These are phyloP conservation scores for Sporothrix variecibatus DNA, from an alignment of 2,329 filamentous ascomycete species.

Conservation along the genomic window DNA sequence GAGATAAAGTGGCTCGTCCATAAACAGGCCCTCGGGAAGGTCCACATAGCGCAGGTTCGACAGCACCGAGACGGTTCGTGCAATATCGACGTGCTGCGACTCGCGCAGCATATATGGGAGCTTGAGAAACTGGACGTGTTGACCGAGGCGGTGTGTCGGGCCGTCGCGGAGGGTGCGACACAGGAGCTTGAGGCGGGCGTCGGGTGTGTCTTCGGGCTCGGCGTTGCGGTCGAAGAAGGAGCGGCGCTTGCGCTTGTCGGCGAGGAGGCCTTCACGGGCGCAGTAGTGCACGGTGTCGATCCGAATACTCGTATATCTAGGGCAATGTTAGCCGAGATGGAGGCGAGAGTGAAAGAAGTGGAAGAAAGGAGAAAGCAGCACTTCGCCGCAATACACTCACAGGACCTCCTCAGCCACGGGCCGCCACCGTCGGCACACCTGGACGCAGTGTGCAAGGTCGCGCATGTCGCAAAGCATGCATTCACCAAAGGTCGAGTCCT, in stretches of 20 bases:
- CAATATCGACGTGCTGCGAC: constrained; percentile 79
- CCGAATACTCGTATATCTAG: constrained; percentile 82
- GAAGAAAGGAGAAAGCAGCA: background rate
- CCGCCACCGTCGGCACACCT: constrained; percentile 74
- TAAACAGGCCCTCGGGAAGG: constrained; percentile 83
- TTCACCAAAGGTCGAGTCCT: constrained; percentile 74
- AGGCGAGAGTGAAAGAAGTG: background rate
- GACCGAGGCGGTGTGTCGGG: constrained; percentile 64
- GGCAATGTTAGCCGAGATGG: constrained; percentile 1
- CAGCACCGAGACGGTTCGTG: constrained; percentile 79
- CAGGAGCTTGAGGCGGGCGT: constrained; percentile 73
- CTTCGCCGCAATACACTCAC: constrained; percentile 53
- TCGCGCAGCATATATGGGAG: constrained; percentile 94
- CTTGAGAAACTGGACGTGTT: constrained; percentile 76
- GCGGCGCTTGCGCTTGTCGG: constrained; percentile 74
- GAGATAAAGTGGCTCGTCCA: constrained; percentile 73
- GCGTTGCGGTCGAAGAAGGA: constrained; percentile 75
- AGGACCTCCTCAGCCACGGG: constrained; percentile 45
- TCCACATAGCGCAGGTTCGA: constrained; percentile 88
- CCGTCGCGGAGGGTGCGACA: constrained; percentile 81
- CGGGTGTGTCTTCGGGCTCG: constrained; percentile 77
- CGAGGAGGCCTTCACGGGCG: constrained; percentile 77
- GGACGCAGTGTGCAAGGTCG: constrained; percentile 77
- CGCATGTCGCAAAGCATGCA: constrained; percentile 95
- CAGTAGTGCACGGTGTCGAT: constrained; percentile 97